A percentile compares a stretch with the other conserved stretches of the same genome.
Evolutionary conservation across 768 basidiomycete genomes (phyloP).

Genomic region (Krasilnikovozyma curviuscula): DNA sequence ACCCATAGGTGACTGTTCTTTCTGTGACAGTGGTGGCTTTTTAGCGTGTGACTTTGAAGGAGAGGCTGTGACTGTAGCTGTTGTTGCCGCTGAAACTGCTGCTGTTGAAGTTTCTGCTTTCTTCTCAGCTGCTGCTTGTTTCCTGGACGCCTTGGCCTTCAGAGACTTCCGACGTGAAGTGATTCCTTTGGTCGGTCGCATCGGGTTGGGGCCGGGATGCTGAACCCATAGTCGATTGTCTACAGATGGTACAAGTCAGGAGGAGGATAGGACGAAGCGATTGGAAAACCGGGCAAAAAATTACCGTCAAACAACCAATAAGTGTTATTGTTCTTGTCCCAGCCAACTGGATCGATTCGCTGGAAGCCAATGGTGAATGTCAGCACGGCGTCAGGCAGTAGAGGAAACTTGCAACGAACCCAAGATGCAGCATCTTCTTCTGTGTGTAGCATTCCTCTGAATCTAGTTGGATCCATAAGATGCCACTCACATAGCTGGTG

Average conservation of each 20-base stretch:
- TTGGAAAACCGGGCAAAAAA: background rate
- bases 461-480: constrained; percentile 52
- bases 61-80: background rate
- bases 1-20: no score
- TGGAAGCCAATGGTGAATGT: constrained; percentile 21
- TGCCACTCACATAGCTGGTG: constrained; percentile 54
- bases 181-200: background rate
- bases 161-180: background rate
- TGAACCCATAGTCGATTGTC: constrained; percentile 71
- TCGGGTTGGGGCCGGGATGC: constrained; percentile 35
- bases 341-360: constrained; percentile 73
- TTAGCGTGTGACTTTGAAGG: no score
- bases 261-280: no score
- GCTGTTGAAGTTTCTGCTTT: background rate
- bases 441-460: constrained; percentile 50
- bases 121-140: background rate
- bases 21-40: no score
- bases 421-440: constrained; percentile 61
- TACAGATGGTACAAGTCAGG: background rate
- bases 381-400: no score
- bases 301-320: constrained; percentile 66
- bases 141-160: background rate
- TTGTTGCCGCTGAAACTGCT: background rate
- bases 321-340: constrained; percentile 54
- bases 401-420: constrained; percentile 34